A percentile compares a stretch with the other conserved stretches of the same genome.
Conservation (phyloP, 1,284 basidiomycete species). For the Lentinus polychrous region DNA sequence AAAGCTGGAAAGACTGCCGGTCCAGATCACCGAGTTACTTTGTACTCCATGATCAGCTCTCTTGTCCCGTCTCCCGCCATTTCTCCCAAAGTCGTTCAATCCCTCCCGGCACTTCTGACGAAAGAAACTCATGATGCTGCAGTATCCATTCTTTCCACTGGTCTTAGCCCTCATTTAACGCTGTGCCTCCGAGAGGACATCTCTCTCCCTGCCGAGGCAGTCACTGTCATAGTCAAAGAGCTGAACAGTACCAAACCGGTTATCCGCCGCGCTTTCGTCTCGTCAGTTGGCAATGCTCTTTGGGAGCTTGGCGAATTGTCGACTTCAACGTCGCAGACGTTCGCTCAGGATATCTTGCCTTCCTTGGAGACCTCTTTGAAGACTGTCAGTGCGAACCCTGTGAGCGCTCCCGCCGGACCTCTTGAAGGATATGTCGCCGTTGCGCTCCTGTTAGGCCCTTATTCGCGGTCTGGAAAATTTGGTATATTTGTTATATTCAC, state of each 20-base stretch:
- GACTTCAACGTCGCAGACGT: constrained; percentile 32
- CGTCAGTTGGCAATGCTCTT: constrained; percentile 28
- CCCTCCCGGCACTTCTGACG: constrained; percentile 51
- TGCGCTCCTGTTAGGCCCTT: constrained; percentile 61
- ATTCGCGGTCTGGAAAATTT: constrained; percentile 43
- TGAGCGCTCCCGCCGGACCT: constrained; percentile 55
- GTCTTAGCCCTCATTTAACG: constrained; percentile 54
- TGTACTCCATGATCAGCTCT: constrained; percentile 71
- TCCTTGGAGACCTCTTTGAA: constrained; percentile 70
- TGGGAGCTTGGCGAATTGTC: constrained; percentile 28
- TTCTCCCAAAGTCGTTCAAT: constrained; percentile 50
- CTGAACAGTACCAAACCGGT: constrained; percentile 44
- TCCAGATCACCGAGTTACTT: constrained; percentile 76
- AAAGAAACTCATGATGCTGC: constrained; percentile 78
- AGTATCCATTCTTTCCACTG: constrained; percentile 43
- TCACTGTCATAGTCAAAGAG: constrained; percentile 56
- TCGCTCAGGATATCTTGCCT: constrained; percentile 50
- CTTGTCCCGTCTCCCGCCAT: constrained; percentile 45
- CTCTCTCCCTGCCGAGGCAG: constrained; percentile 37
- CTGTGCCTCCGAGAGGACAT: constrained; percentile 40
- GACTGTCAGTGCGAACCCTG: constrained; percentile 49
- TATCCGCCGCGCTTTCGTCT: constrained; percentile 30
- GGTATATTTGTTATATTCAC: constrained; percentile 32
- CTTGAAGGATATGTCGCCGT: constrained; percentile 80
- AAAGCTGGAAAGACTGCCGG: constrained; percentile 81